Conservation (phyloP, 2,329 filamentous ascomycete genomes). For the Tolypocladium ophioglossoides region DNA sequence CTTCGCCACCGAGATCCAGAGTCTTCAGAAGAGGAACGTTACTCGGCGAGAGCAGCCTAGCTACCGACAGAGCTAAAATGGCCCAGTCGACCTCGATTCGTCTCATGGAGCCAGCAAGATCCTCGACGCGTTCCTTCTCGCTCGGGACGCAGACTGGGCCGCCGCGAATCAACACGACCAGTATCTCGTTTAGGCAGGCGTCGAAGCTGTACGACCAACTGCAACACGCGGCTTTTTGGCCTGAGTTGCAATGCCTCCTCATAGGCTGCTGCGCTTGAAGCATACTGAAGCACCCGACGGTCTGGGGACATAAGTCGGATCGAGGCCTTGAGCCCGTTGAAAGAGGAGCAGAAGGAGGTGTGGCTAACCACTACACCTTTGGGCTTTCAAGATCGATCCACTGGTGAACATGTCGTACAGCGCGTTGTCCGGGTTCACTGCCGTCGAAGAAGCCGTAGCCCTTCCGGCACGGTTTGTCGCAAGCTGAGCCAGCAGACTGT, state of each 20-base stretch:
- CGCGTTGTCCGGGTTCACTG: neutral
- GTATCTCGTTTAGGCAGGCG: neutral
- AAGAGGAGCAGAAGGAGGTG: conserved; percentile 6
- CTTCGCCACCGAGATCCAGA: neutral
- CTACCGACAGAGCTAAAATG: neutral
- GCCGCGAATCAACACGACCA: neutral
- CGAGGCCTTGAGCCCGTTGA: conserved; percentile 5
- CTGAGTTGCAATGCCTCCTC: neutral
- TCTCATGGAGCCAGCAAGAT: neutral
- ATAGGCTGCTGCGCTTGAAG: neutral
- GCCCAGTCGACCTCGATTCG: neutral
- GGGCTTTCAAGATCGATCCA: conserved; percentile 12
- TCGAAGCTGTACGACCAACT: conserved; percentile 1
- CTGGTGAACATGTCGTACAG: conserved; percentile 13
- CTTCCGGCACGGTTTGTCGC: neutral
- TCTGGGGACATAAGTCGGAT: neutral
- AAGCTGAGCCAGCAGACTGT: neutral
- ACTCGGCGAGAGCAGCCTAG: neutral
- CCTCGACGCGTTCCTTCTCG: neutral
- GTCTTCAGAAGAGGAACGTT: neutral
- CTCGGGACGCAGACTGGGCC: conserved; percentile 1
- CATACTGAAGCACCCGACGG: conserved; percentile 4
- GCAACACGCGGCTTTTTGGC: neutral
- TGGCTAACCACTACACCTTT: conserved; percentile 14
- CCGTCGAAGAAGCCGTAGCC: neutral